Evolutionary conservation across 768 basidiomycete species (phyloP).

Genomic region (Boletus subparvulus): DNA sequence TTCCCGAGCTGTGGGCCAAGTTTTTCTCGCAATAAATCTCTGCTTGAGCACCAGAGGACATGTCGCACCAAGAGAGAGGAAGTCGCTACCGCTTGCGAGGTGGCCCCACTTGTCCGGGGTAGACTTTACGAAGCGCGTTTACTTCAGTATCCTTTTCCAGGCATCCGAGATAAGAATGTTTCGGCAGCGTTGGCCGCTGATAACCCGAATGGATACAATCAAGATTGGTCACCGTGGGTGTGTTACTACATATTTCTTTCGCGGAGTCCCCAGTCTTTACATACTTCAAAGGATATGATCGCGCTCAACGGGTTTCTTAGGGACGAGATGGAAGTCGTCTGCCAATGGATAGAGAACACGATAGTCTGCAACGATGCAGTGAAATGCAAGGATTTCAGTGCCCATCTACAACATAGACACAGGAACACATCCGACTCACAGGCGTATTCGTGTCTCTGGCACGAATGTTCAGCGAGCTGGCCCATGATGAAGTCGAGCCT

Average conservation of each 20-base stretch:
- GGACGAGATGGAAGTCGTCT: neutral
- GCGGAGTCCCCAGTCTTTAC: neutral
- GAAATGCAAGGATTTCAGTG: neutral
- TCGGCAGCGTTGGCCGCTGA: neutral
- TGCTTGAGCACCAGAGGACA: neutral
- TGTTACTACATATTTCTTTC: neutral
- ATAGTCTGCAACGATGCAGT: conserved; percentile 1
- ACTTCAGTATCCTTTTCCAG: neutral
- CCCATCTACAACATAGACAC: neutral
- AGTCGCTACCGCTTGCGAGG: neutral
- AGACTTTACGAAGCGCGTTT: neutral
- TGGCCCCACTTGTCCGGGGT: neutral
- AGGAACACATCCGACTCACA: neutral
- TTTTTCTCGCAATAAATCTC: neutral
- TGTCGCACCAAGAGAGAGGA: neutral
- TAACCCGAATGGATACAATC: neutral
- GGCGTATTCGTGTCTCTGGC: neutral
- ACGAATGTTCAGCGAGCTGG: neutral
- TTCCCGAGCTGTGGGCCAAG: too few species aligned
- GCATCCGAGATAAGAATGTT: neutral
- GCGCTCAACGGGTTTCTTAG: neutral
- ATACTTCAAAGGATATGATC: neutral
- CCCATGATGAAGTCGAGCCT: conserved; percentile 7
- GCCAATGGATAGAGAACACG: neutral
- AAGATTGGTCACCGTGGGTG: neutral